A percentile compares a stretch with the other conserved stretches of the same genome.
phyloP scores from a whole-genome alignment of 129 eudicot species.

The Helianthus tuberosus region DNA sequence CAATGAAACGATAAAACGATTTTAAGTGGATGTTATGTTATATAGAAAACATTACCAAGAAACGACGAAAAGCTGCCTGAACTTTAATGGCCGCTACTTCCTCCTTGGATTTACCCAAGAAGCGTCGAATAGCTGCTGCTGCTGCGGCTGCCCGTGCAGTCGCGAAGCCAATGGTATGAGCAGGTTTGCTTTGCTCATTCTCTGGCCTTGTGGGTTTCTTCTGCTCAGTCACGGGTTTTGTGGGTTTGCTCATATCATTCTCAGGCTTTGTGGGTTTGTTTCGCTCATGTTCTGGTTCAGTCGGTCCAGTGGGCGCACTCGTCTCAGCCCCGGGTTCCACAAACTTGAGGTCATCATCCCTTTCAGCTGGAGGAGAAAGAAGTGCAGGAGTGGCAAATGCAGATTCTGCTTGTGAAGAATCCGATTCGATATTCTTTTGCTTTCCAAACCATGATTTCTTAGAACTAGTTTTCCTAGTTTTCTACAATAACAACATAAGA shows the following conservation, averaged over 20 bases:
- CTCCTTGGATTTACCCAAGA: conserved; percentile 54
- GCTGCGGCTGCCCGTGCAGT: conserved; percentile 33
- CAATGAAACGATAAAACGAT: background rate
- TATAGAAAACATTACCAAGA: conserved; percentile 39
- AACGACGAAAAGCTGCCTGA: conserved; percentile 65
- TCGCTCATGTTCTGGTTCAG: background rate
- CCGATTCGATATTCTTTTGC: conserved; percentile 37
- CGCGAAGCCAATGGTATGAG: conserved; percentile 17
- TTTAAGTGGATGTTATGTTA: background rate
- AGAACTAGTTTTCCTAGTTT: conserved; percentile 34
- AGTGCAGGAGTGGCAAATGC: conserved; percentile 36
- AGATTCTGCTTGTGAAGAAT: conserved; percentile 29
- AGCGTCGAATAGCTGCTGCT: conserved; percentile 55
- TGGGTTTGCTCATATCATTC: too few species aligned
- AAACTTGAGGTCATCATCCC: conserved; percentile 30
- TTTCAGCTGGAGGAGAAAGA: conserved; percentile 30
- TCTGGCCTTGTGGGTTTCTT: background rate
- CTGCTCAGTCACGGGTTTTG: too few species aligned
- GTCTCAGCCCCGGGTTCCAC: conserved; percentile 17
- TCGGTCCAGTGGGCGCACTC: conserved; percentile 19
- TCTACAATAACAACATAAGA: conserved; percentile 17
- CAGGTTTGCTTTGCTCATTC: conserved; percentile 19
- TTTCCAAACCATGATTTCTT: conserved; percentile 44
- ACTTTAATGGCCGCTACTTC: conserved; percentile 68
- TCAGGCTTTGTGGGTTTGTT: too few species aligned